Evolutionary conservation across 129 eudicot genomes (phyloP).

Genomic region (Lactuca sativa): DNA sequence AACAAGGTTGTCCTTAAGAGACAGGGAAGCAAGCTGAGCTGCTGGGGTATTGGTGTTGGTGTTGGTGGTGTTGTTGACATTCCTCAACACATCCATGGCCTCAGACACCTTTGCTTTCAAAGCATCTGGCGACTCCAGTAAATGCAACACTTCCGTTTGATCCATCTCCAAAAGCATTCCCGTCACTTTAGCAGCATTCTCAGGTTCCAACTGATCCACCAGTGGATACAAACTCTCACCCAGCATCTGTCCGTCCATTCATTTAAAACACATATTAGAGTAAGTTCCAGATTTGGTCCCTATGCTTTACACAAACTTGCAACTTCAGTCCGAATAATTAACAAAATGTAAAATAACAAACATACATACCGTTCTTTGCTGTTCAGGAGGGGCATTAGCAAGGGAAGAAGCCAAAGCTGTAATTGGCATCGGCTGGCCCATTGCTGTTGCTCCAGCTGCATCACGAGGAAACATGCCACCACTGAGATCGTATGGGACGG

Average conservation of each 20-base stretch:
- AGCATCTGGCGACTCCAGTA: constrained; percentile 70
- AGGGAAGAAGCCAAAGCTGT: constrained; percentile 58
- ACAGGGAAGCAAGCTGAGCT: constrained; percentile 53
- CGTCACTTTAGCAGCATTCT: constrained; percentile 62
- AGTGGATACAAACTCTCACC: constrained; percentile 57
- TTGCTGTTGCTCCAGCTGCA: constrained; percentile 25
- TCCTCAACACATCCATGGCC: constrained; percentile 65
- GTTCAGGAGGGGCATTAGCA: constrained; percentile 73
- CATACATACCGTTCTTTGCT: constrained; percentile 51
- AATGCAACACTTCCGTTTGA: constrained; percentile 56
- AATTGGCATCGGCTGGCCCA: constrained; percentile 58
- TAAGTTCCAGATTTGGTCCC: too few relatives aligned
- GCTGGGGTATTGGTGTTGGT: constrained; percentile 33
- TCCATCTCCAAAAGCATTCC: constrained; percentile 76
- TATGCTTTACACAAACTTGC: too few relatives aligned
- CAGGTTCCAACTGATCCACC: constrained; percentile 61
- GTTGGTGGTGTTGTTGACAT: constrained; percentile 31
- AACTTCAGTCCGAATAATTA: too few relatives aligned
- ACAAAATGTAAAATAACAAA: background rate
- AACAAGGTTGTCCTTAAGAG: constrained; percentile 53
- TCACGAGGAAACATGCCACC: constrained; percentile 60
- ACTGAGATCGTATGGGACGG: constrained; percentile 53
- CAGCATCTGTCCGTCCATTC: constrained; percentile 49
- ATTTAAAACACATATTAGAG: background rate
- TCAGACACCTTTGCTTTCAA: constrained; percentile 61